These are phyloP conservation scores for Yamadazyma kitorensis DNA, from an alignment of 805 yeast species.

Conservation along the genomic window DNA sequence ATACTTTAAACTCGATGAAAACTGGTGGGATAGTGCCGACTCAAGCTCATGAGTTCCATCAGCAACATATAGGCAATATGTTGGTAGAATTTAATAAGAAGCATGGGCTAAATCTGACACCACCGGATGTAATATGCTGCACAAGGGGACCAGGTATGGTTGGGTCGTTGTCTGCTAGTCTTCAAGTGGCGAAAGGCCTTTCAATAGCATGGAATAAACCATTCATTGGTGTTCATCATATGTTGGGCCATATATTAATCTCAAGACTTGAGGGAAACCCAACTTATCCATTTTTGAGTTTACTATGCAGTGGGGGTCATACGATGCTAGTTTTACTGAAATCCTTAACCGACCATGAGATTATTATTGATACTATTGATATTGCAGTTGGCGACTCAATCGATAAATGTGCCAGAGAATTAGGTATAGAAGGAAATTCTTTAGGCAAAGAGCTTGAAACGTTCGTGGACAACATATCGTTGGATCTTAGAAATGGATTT, in stretches of 20 bases:
- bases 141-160: constrained; percentile 98
- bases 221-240: constrained; percentile 88
- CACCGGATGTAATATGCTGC: constrained; percentile 78
- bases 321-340: constrained; percentile 77
- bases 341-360: constrained; percentile 62
- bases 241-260: constrained; percentile 86
- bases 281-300: constrained; percentile 65
- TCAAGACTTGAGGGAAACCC: constrained; percentile 35
- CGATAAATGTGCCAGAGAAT: constrained; percentile 86
- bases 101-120: constrained; percentile 26
- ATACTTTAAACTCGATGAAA: constrained; percentile 60
- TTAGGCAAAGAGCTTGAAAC: constrained; percentile 79
- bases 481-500: constrained; percentile 24
- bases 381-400: constrained; percentile 92
- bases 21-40: constrained; percentile 89
- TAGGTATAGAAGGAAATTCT: constrained; percentile 81
- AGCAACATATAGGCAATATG: constrained; percentile 49
- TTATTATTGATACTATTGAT: constrained; percentile 73
- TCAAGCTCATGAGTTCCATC: constrained; percentile 79
- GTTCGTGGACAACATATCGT: constrained; percentile 38
- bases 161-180: constrained; percentile 80
- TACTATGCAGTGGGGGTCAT: constrained; percentile 92
- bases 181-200: constrained; percentile 83
- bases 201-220: constrained; percentile 77
- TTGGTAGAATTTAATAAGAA: constrained; percentile 43